phyloP scores from a whole-genome alignment of 805 yeast species.

The Brettanomyces sp. region DNA sequence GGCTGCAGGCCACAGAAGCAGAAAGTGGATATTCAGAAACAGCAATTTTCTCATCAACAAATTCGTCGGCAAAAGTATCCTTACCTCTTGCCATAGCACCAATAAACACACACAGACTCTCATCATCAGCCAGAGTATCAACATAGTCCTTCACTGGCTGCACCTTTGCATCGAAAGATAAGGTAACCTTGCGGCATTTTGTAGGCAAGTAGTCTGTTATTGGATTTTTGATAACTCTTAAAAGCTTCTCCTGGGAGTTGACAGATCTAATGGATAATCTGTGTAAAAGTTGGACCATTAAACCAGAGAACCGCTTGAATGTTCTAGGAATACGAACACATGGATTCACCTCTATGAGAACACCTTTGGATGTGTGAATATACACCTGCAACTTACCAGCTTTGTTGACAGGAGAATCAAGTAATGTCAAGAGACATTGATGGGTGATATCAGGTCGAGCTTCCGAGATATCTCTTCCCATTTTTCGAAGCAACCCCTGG shows the following conservation, averaged over 20 bases:
- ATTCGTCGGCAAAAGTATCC: conserved; percentile 96
- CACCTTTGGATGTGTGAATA: conserved; percentile 92
- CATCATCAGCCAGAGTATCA: conserved; percentile 68
- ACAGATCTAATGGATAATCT: conserved; percentile 89
- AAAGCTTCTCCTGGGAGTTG: conserved; percentile 86
- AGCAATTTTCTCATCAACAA: conserved; percentile 92
- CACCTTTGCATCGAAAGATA: conserved; percentile 87
- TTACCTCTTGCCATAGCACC: conserved; percentile 99
- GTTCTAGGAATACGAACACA: conserved; percentile 96
- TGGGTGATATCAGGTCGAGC: conserved; percentile 99
- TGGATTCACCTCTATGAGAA: conserved; percentile 91
- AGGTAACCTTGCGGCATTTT: conserved; percentile 87
- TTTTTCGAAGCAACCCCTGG: conserved; percentile 87
- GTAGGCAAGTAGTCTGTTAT: conserved; percentile 95
- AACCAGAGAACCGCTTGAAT: conserved; percentile 92
- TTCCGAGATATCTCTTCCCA: conserved; percentile 96
- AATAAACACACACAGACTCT: conserved; percentile 94
- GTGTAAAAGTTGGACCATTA: conserved; percentile 94
- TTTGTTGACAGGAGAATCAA: conserved; percentile 97
- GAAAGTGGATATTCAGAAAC: conserved; percentile 91
- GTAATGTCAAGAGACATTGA: conserved; percentile 86
- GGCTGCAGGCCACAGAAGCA: conserved; percentile 96
- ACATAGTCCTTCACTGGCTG: conserved; percentile 85
- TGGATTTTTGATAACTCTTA: conserved; percentile 93
- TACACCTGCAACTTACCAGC: conserved; percentile 96